These are phyloP conservation scores for Dacryopinax primogenitus DNA, from an alignment of 768 basidiomycete genomes.

Conservation along the genomic window DNA sequence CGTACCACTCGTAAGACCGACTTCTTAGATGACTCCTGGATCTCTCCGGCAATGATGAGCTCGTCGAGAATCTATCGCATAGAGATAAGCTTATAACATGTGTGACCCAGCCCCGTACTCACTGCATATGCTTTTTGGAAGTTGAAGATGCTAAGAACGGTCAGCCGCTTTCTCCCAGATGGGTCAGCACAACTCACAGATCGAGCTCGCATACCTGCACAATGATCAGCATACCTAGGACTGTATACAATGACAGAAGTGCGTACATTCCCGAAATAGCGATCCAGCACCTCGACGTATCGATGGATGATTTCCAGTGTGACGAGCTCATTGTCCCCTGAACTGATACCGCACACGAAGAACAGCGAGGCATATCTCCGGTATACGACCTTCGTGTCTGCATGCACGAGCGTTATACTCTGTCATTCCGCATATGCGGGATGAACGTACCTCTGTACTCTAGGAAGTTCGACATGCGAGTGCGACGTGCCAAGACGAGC, in stretches of 20 bases:
- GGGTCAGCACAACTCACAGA: conserved; percentile 43
- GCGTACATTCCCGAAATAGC: conserved; percentile 78
- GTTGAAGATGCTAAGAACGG: conserved; percentile 68
- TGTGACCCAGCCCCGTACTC: conserved; percentile 13
- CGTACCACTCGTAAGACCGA: conserved; percentile 34
- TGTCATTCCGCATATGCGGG: background rate
- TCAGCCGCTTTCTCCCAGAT: background rate
- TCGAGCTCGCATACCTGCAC: conserved; percentile 58
- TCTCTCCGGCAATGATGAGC: conserved; percentile 81
- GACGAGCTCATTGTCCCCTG: conserved; percentile 79
- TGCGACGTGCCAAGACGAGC: conserved; percentile 73
- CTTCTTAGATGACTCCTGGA: conserved; percentile 82
- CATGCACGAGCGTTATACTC: background rate
- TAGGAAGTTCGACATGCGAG: conserved; percentile 88
- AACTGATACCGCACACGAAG: conserved; percentile 80
- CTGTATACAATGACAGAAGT: conserved; percentile 22
- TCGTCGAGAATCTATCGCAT: conserved; percentile 60
- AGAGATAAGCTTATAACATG: background rate
- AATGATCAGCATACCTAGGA: background rate
- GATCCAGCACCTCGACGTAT: conserved; percentile 79
- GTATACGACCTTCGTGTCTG: conserved; percentile 82
- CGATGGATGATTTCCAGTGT: conserved; percentile 89
- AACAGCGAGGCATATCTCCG: conserved; percentile 90
- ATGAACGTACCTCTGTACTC: conserved; percentile 76
- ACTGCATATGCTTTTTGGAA: conserved; percentile 91